These are phyloP conservation scores for Penicillium expansum DNA, from an alignment of 2,329 filamentous ascomycete species.

Conservation along the genomic window DNA sequence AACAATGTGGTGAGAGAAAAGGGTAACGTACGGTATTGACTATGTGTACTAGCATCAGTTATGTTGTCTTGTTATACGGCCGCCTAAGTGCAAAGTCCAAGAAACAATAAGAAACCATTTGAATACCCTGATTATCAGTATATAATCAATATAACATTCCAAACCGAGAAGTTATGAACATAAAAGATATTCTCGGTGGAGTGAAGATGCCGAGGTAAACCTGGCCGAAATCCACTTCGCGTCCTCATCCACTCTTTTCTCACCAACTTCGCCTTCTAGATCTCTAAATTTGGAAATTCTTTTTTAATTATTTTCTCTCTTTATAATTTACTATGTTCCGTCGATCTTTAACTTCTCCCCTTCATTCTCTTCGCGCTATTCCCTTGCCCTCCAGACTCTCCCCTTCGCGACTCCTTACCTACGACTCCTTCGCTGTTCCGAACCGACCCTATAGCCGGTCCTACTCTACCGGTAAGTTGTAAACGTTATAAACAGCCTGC, in stretches of 20 bases:
- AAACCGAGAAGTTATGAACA: not conserved
- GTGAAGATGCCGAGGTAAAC: constrained; percentile 16
- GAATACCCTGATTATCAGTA: not conserved
- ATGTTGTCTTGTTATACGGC: too few relatives aligned
- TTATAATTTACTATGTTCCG: constrained; percentile 12
- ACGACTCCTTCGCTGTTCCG: not conserved
- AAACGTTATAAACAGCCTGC: not conserved
- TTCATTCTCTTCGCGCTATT: not conserved
- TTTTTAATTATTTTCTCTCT: not conserved
- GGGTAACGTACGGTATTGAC: too few relatives aligned
- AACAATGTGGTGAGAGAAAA: too few relatives aligned
- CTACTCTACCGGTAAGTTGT: constrained; percentile 13
- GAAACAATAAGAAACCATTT: not conserved
- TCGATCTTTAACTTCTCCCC: constrained; percentile 1
- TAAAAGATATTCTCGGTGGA: not conserved
- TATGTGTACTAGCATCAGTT: too few relatives aligned
- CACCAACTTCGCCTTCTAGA: constrained; percentile 12
- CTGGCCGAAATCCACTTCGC: not conserved
- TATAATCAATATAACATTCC: too few relatives aligned
- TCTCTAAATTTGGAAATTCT: not conserved
- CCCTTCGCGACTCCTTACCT: constrained; percentile 6
- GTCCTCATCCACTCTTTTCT: constrained; percentile 11
- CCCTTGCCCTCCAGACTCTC: constrained; percentile 25
- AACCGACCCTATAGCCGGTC: not conserved
- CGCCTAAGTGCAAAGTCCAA: too few relatives aligned